Evolutionary conservation across 1,284 basidiomycete species (phyloP).

Genomic region (Pseudomicrostroma phylloplanum): DNA sequence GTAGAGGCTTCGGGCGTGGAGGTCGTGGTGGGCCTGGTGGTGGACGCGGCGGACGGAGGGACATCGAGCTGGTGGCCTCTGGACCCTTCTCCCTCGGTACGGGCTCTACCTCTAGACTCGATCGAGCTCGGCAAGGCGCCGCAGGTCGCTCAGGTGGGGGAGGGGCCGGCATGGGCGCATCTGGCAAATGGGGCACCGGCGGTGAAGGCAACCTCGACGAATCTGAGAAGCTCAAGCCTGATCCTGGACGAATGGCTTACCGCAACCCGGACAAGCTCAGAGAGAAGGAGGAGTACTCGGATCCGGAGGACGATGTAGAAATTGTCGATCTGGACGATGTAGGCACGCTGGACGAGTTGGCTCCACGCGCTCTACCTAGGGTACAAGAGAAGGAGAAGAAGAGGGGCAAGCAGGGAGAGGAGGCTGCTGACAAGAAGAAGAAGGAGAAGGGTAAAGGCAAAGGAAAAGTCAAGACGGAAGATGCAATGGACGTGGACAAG

Average conservation of each 20-base stretch:
- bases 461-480: slow-evolving; percentile 17
- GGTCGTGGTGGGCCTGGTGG: slow-evolving; percentile 28
- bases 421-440: slow-evolving; percentile 6
- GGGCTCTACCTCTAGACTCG: slow-evolving; percentile 47
- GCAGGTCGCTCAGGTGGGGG: slow-evolving; percentile 80
- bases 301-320: slow-evolving; percentile 29
- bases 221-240: slow-evolving; percentile 14
- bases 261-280: slow-evolving; percentile 32
- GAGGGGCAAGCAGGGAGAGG: slow-evolving; percentile 49
- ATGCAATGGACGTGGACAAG: slow-evolving; percentile 6
- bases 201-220: slow-evolving; percentile 40
- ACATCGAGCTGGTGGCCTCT: slow-evolving; percentile 70
- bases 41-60: slow-evolving; percentile 25
- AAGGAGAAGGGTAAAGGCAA: slow-evolving; percentile 53
- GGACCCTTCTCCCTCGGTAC: slow-evolving; percentile 82
- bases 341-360: slow-evolving; percentile 75
- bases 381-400: slow-evolving; percentile 42
- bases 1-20: slow-evolving; percentile 16
- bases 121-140: slow-evolving; percentile 60
- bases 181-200: background rate
- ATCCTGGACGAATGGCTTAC: slow-evolving; percentile 22
- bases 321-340: slow-evolving; percentile 74
- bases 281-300: slow-evolving; percentile 29
- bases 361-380: slow-evolving; percentile 69
- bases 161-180: slow-evolving; percentile 58